These are phyloP conservation scores for Coelastrella sp. DNA, from an alignment of 139 green algal genomes.

Conservation along the genomic window DNA sequence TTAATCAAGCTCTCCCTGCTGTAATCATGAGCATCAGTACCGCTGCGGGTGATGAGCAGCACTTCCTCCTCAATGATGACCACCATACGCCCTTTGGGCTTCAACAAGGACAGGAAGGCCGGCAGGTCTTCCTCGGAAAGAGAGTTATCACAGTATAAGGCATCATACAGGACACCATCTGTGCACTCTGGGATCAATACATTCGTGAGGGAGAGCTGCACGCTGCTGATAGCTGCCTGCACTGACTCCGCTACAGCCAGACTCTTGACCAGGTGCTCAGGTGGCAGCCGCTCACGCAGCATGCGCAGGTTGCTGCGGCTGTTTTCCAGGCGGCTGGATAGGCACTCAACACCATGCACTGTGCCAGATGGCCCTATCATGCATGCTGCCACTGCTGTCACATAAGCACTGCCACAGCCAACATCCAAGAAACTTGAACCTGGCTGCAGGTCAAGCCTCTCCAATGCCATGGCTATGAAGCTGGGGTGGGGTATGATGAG, in stretches of 20 bases:
- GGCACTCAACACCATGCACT: constrained; percentile 69
- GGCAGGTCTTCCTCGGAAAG: constrained; percentile 71
- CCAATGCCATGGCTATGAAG: constrained; percentile 67
- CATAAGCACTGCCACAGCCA: constrained; percentile 69
- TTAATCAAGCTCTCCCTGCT: constrained; percentile 50
- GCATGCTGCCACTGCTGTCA: constrained; percentile 66
- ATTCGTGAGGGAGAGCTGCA: constrained; percentile 58
- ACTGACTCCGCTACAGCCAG: constrained; percentile 6
- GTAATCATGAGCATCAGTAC: constrained; percentile 62
- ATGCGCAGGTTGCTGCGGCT: constrained; percentile 61
- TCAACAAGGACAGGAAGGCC: constrained; percentile 67
- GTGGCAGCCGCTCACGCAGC: constrained; percentile 54
- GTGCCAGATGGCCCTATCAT: constrained; percentile 53
- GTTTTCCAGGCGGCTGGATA: constrained; percentile 59
- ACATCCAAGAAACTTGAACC: constrained; percentile 69
- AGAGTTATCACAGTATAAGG: constrained; percentile 68
- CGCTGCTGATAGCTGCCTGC: constrained; percentile 25
- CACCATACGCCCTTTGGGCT: constrained; percentile 63
- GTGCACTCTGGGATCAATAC: constrained; percentile 75
- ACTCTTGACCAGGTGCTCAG: constrained; percentile 43
- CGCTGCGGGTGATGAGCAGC: constrained; percentile 62
- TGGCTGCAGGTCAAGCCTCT: constrained; percentile 61
- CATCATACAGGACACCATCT: constrained; percentile 62
- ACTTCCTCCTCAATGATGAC: constrained; percentile 70
- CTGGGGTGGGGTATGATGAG: constrained; percentile 68